Percentiles rank a stretch among this genome's conserved stretches.
Evolutionary conservation across 2,329 filamentous ascomycete species (phyloP).

Genomic region (Botrytis fabae): DNA sequence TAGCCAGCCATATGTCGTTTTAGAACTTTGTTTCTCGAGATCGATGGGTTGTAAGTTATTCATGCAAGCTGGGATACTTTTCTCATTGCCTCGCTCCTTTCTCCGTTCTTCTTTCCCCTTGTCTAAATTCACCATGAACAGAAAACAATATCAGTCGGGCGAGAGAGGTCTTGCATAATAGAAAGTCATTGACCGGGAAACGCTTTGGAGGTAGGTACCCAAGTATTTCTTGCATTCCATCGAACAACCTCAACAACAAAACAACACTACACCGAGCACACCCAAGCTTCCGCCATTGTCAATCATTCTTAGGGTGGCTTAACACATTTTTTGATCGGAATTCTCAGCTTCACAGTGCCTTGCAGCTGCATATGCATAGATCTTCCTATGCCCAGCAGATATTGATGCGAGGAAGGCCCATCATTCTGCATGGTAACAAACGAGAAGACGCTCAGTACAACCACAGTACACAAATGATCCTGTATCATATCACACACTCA

Average conservation of each 20-base stretch:
- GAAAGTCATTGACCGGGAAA: conserved; percentile 2
- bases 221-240: background rate
- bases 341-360: conserved; percentile 14
- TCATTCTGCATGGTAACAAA: background rate
- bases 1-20: background rate
- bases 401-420: conserved; percentile 10
- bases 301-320: background rate
- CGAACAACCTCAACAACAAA: background rate
- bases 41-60: background rate
- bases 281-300: background rate
- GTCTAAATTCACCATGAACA: background rate
- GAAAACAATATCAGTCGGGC: background rate
- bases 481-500: conserved; percentile 3
- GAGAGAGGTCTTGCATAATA: background rate
- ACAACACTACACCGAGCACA: background rate
- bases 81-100: background rate
- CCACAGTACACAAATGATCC: conserved; percentile 5
- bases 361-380: conserved; percentile 19
- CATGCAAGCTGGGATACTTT: background rate
- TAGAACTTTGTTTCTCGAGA: background rate
- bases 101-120: background rate
- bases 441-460: conserved; percentile 8
- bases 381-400: conserved; percentile 19
- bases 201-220: background rate
- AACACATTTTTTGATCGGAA: background rate